A percentile compares a stretch with the other conserved stretches of the same genome.
Conservation (phyloP, 495 filamentous ascomycete species). For the Hypoxylon perforatum region DNA sequence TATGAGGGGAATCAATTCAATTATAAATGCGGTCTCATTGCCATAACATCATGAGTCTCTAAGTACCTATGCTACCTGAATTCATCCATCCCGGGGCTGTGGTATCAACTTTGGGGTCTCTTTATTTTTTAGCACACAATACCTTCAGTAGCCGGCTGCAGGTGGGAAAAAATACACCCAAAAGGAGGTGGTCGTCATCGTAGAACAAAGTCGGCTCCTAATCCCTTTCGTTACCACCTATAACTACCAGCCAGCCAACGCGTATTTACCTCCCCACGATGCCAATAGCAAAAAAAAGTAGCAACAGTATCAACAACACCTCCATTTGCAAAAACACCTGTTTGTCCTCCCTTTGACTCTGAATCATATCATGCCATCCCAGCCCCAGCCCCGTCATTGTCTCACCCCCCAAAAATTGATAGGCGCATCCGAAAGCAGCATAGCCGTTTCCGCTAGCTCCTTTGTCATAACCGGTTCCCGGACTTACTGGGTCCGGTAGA, state of each 20-base stretch:
- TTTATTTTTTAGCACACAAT: neutral
- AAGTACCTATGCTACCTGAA: conserved; percentile 37
- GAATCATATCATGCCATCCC: conserved; percentile 29
- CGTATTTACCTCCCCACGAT: conserved; percentile 12
- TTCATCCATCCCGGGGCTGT: conserved; percentile 26
- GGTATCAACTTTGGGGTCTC: conserved; percentile 30
- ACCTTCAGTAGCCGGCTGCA: conserved; percentile 14
- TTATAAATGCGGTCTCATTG: conserved; percentile 38
- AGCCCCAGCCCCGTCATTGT: conserved; percentile 16
- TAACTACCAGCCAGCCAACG: conserved; percentile 4
- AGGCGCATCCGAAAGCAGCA: neutral
- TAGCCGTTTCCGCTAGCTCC: neutral
- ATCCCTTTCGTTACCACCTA: conserved; percentile 8
- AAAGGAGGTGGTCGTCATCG: conserved; percentile 16
- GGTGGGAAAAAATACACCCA: conserved; percentile 7
- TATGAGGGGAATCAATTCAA: conserved; percentile 1
- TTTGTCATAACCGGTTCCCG: conserved; percentile 13
- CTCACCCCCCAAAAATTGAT: conserved; percentile 12
- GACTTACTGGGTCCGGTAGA: conserved; percentile 82
- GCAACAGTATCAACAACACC: conserved; percentile 9
- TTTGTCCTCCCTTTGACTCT: conserved; percentile 22
- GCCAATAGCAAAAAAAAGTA: conserved; percentile 8
- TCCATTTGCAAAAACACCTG: conserved; percentile 25
- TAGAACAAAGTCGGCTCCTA: conserved; percentile 28
- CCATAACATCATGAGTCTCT: conserved; percentile 35